These are phyloP conservation scores for Cercophora samala DNA, from an alignment of 495 filamentous ascomycete species.

Conservation along the genomic window DNA sequence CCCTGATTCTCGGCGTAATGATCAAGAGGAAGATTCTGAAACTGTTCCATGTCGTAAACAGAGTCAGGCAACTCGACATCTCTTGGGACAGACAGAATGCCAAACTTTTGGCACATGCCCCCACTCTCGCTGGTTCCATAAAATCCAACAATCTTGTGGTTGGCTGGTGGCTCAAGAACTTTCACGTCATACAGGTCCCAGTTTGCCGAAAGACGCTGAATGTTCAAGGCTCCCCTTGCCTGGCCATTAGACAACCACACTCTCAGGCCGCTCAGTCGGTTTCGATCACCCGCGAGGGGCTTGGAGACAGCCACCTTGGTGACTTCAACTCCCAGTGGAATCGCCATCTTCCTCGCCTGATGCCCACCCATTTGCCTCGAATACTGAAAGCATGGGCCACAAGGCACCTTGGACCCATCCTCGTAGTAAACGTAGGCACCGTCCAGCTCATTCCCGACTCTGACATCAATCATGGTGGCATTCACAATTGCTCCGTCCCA, in stretches of 20 bases:
- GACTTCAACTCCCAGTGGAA: slow-evolving; percentile 3
- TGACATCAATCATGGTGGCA: slow-evolving; percentile 6
- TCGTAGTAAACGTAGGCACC: slow-evolving; percentile 13
- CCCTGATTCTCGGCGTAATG: slow-evolving; percentile 6
- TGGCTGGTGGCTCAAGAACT: slow-evolving; percentile 21
- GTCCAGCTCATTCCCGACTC: neutral
- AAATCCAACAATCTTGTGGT: slow-evolving; percentile 43
- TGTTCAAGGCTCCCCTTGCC: slow-evolving; percentile 6
- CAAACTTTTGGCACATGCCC: slow-evolving; percentile 33
- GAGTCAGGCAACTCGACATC: slow-evolving; percentile 33
- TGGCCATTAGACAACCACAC: slow-evolving; percentile 10
- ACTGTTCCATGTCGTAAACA: slow-evolving; percentile 37
- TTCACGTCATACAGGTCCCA: slow-evolving; percentile 5
- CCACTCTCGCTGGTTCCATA: slow-evolving; percentile 35
- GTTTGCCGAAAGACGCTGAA: neutral
- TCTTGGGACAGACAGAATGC: slow-evolving; percentile 43
- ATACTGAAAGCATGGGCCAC: neutral
- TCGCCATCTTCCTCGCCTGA: neutral
- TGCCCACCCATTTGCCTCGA: slow-evolving; percentile 8
- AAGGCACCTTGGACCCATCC: slow-evolving; percentile 9
- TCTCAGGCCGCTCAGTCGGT: slow-evolving; percentile 4
- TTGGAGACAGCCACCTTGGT: neutral
- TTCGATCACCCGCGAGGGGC: no score
- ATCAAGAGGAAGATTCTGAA: slow-evolving; percentile 29
- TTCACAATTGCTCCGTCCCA: neutral